Percentiles rank a stretch among this genome's conserved stretches.
Evolutionary conservation across 148 eudicot species (phyloP).

Genomic region (Heliamphora exappendiculata): DNA sequence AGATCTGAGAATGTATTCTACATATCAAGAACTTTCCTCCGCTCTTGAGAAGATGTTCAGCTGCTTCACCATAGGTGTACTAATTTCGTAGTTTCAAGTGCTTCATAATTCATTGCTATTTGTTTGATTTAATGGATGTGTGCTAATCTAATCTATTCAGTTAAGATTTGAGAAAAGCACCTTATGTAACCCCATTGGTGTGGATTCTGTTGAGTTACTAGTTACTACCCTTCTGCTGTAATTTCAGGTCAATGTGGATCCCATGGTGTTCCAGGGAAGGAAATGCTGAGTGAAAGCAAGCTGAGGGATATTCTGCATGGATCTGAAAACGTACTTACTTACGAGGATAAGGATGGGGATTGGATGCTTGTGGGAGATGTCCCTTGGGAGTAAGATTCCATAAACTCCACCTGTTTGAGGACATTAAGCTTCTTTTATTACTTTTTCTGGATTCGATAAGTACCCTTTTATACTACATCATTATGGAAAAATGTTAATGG

Average conservation of each 20-base stretch:
- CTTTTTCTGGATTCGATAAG: not conserved
- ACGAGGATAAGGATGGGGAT: slow-evolving; percentile 84
- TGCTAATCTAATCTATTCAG: not conserved
- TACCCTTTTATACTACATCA: no score
- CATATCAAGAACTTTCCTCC: slow-evolving; percentile 63
- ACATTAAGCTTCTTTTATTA: not conserved
- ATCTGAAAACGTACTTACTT: slow-evolving; percentile 82
- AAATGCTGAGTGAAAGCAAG: slow-evolving; percentile 59
- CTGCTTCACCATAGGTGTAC: slow-evolving; percentile 68
- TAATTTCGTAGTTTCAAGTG: not conserved
- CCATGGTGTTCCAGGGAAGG: slow-evolving; percentile 32
- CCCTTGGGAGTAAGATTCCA: slow-evolving; percentile 65
- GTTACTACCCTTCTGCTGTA: slow-evolving; percentile 4
- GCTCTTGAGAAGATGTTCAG: slow-evolving; percentile 88
- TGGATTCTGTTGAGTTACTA: no score
- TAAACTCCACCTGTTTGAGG: not conserved
- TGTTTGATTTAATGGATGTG: not conserved
- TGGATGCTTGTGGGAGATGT: slow-evolving; percentile 88
- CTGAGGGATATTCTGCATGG: slow-evolving; percentile 85
- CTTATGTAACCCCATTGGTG: not conserved
- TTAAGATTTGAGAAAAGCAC: not conserved
- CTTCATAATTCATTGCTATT: not conserved
- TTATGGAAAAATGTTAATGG: no score
- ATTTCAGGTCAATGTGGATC: slow-evolving; percentile 39
- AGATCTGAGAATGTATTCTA: slow-evolving; percentile 60